Base-by-base conservation (phyloP, 1,284 basidiomycete species). In the Puccinia brachypodii region DNA sequence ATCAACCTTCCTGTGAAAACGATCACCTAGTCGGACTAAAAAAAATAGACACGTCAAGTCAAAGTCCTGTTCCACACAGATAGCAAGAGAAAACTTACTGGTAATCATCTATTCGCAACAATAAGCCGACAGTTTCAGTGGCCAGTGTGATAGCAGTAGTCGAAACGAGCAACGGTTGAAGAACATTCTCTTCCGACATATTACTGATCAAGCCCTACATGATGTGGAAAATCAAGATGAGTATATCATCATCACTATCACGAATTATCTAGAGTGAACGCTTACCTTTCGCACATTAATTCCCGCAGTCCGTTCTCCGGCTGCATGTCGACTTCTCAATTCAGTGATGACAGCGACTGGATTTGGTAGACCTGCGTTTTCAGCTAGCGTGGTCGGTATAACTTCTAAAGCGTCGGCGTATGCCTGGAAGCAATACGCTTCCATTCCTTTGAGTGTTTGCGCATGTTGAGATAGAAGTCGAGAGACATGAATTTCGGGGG, bases 301-400 rank as follows among this genome's bases (percentile, higher is more conserved):
- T 66, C 97, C 97, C 28, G 97, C 96, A 84, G 92, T 96, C 84
- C 91, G 90, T 85, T 99, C 97, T 42, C 97, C 97, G 28, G 95
- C 89, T 3, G 96, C 95, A 88, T 99, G 97, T 84, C 95, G 90
- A 88, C 99, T 99, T 84, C 97, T 91, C 82, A 99, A 89, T 87
- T 99, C 97, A 42, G 97, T 99, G 76, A 99, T 96, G 85, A 99
- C 99, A 19, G 94, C 92, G 84, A 99, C 98, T 7, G 97, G 95
- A 88, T 99, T 98, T 7, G 80, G 72, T 83, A 99, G 89, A 71
- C 97, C 97, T 11, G 97, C 97, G 86, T 99, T 99, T 88, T 99
- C 97, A 13, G 97, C 97, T 11, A 99, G 90, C 0, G 97, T 99
- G 2, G 94, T 98, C 1, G 97, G 97, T 84, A 99, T 98, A 83